A percentile compares a stretch with the other conserved stretches of the same genome.
Conservation (phyloP, 768 basidiomycete species). For the Piloderma croceum region DNA sequence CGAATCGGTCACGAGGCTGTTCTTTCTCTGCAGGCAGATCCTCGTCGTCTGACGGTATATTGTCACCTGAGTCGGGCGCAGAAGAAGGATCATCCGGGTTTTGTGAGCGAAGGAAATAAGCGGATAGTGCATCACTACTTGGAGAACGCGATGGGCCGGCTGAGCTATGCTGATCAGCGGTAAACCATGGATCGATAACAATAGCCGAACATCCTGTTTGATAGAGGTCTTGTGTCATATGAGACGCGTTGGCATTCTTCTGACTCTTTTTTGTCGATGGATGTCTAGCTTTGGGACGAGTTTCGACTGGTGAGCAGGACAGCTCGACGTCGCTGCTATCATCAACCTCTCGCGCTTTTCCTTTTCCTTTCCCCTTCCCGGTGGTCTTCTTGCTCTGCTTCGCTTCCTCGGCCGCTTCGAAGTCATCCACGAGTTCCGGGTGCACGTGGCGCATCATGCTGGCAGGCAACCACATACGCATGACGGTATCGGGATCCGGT, state of each 20-base stretch:
- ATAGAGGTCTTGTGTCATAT: no score
- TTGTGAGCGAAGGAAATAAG: no score
- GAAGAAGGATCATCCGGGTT: no score
- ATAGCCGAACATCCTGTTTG: no score
- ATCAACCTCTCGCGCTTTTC: not conserved
- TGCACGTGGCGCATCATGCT: constrained; percentile 37
- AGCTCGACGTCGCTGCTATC: not conserved
- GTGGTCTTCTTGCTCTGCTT: constrained; percentile 25
- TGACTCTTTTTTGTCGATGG: no score
- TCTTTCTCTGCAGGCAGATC: not conserved
- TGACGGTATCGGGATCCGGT: constrained; percentile 24
- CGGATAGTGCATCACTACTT: no score
- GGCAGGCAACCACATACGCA: constrained; percentile 40
- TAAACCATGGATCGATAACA: no score
- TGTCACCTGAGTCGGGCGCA: no score
- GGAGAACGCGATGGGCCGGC: no score
- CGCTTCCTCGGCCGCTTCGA: constrained; percentile 21
- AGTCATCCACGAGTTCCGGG: constrained; percentile 32
- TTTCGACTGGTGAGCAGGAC: not conserved
- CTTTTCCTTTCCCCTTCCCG: constrained; percentile 8
- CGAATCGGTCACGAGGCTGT: not conserved
- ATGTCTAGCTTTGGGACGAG: not conserved
- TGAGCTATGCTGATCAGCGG: no score
- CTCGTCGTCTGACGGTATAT: no score
- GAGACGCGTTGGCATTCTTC: no score